These are phyloP conservation scores for Phascolomyces articulosus DNA, from an alignment of 371 early-diverging fungal genomes.

Conservation along the genomic window DNA sequence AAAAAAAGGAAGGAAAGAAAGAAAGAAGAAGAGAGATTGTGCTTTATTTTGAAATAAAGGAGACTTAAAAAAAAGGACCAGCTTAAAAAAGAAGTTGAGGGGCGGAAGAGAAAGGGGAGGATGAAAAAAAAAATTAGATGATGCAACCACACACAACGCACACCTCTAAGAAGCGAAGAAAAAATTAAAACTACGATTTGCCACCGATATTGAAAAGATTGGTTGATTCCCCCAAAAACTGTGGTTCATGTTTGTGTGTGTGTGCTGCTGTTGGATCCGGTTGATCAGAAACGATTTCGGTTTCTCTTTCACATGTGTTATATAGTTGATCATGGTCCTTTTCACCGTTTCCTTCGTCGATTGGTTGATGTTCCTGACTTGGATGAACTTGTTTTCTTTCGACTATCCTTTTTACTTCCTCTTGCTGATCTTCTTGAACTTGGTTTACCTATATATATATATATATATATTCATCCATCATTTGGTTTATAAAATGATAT, in stretches of 20 bases:
- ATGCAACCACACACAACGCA: no score
- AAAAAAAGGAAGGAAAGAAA: slow-evolving; percentile 2
- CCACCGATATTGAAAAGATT: no score
- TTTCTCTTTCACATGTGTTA: slow-evolving; percentile 12
- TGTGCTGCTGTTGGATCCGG: no score
- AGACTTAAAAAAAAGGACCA: no score
- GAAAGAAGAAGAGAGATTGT: slow-evolving; percentile 9
- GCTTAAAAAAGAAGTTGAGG: not conserved
- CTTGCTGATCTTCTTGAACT: slow-evolving; percentile 13
- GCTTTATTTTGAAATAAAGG: slow-evolving; percentile 3
- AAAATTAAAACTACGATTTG: not conserved
- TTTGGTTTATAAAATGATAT: no score
- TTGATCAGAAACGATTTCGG: not conserved
- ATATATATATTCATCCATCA: no score
- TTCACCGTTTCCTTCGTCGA: slow-evolving; percentile 15
- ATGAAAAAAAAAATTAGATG: no score
- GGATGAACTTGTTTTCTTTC: slow-evolving; percentile 5
- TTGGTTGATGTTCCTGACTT: not conserved
- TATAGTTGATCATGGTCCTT: no score
- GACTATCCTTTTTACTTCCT: slow-evolving; percentile 6
- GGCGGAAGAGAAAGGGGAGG: no score
- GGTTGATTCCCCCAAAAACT: no score
- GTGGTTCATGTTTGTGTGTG: no score
- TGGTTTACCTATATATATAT: slow-evolving; percentile 5
- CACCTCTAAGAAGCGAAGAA: not conserved